Base-by-base conservation (phyloP, 495 filamentous ascomycete species). In the Penicillium mononematosum region DNA sequence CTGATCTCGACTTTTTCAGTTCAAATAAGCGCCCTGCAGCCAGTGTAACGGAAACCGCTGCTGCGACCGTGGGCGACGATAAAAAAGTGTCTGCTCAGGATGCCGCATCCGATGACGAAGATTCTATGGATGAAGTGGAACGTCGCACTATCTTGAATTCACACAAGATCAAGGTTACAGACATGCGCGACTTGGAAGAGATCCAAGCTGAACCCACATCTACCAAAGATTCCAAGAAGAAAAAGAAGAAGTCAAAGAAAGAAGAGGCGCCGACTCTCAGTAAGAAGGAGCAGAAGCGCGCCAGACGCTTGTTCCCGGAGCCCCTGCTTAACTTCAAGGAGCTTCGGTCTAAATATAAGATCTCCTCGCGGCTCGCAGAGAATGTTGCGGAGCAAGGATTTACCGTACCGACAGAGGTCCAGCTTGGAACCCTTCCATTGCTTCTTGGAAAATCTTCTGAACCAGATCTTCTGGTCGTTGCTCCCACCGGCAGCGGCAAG, bases 401-500 rank as follows among this genome's bases (percentile, higher is more conserved):
- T 67, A 81, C 78, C 4, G 77, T 88, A 55, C 92, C 94, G 27
- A 99, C 93, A 3, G 92, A 97, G 74, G 92, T 99, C 20, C 94
- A 99, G 64, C 82, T 98, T 66, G 92, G 84, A 16, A 85, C 84
- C 57, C 71, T 98, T 56, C 95, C 94, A 32, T 68, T 97, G 36
- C 71, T 97, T 43, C 73, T 97, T 39, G 78, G 75, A 6, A 67
- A 71, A 43, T 55, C 58, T 36, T 53, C 66, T 0, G 75, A 80
- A 43, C 75, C 89, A 3, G 87, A 98, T 79, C 82, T 98, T 31
- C 65, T 98, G 34, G 86, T 88, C 4, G 86, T 97, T 34, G 94
- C 94, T 14, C 95, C 95, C 3, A 99, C 94, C 4, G 94, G 94
- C 19, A 96, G 92, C 66, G 94, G 94, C n/a, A 99, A 99, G 76